These are phyloP conservation scores for Suhomyces anneliseae DNA, from an alignment of 1,139 yeast species.

Conservation along the genomic window DNA sequence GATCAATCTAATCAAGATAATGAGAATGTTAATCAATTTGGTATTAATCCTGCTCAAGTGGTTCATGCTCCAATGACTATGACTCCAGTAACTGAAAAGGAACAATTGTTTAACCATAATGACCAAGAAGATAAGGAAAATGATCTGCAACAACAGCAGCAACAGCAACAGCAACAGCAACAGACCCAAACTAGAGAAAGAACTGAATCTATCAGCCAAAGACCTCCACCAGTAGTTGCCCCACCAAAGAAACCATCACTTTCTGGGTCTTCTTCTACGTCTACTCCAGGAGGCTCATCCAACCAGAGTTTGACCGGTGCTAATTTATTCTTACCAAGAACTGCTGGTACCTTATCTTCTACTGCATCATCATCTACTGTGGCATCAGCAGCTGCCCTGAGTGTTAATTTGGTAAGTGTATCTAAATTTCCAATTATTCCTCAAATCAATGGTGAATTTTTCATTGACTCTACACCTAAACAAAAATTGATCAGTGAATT, in stretches of 20 bases:
- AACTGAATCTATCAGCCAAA: conserved; percentile 16
- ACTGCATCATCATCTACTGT: conserved; percentile 1
- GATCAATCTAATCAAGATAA: conserved; percentile 18
- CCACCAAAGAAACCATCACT: conserved; percentile 10
- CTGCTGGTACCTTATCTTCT: conserved; percentile 5
- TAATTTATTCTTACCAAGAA: conserved; percentile 11
- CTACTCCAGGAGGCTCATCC: conserved; percentile 3
- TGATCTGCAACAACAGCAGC: neutral
- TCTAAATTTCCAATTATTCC: conserved; percentile 41
- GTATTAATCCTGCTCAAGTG: conserved; percentile 55
- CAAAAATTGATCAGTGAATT: conserved; percentile 37
- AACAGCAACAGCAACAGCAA: neutral
- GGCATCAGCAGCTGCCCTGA: neutral
- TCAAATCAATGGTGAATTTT: conserved; percentile 37
- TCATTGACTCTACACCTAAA: conserved; percentile 39
- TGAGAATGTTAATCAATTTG: conserved; percentile 62
- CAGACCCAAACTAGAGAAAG: conserved; percentile 17
- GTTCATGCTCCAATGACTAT: conserved; percentile 57
- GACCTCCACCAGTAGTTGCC: conserved; percentile 5
- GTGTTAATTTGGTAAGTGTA: neutral
- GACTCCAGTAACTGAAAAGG: conserved; percentile 77
- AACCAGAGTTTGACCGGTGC: conserved; percentile 10
- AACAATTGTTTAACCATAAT: conserved; percentile 15
- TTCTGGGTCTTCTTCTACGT: conserved; percentile 10
- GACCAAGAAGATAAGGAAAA: conserved; percentile 16